Evolutionary conservation across 495 filamentous ascomycete genomes (phyloP).

Genomic region (Umbilicaria muhlenbergii): DNA sequence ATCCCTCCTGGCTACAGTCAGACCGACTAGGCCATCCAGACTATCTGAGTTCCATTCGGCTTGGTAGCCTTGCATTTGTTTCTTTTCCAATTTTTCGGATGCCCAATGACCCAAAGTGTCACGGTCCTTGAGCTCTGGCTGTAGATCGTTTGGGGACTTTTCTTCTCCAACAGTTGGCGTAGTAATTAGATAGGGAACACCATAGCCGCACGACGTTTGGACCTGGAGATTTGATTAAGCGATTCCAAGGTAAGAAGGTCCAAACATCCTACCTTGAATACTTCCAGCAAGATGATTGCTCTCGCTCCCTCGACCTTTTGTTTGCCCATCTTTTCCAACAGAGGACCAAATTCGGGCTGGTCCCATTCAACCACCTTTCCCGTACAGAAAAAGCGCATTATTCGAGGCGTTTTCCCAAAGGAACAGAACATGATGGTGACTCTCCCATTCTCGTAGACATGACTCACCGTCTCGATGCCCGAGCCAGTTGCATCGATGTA

Average conservation of each 20-base stretch:
- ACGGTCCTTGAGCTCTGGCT: constrained; percentile 24
- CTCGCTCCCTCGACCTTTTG: constrained; percentile 31
- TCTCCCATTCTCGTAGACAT: constrained; percentile 61
- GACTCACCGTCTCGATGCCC: constrained; percentile 55
- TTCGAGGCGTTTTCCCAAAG: constrained; percentile 47
- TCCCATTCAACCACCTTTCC: constrained; percentile 48
- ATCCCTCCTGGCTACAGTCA: constrained; percentile 26
- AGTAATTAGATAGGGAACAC: constrained; percentile 29
- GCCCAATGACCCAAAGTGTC: constrained; percentile 30
- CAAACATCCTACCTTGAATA: constrained; percentile 43
- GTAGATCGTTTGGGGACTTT: constrained; percentile 1
- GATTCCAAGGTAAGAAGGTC: neutral
- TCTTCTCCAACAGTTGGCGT: constrained; percentile 12
- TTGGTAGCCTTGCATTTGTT: constrained; percentile 29
- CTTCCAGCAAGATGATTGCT: constrained; percentile 45
- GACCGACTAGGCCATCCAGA: constrained; percentile 36
- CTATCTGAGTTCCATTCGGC: constrained; percentile 29
- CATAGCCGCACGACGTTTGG: constrained; percentile 42
- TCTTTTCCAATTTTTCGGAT: constrained; percentile 21
- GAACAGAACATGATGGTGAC: constrained; percentile 56
- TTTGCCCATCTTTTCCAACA: constrained; percentile 28
- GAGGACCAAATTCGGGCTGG: constrained; percentile 26
- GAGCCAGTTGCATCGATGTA: constrained; percentile 60
- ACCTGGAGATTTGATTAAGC: constrained; percentile 20
- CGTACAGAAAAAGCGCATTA: constrained; percentile 54